Evolutionary conservation across 257 asterid species (phyloP), one percentile per base, ranked within the genome.

Genomic region (Phtheirospermum japonicum): DNA sequence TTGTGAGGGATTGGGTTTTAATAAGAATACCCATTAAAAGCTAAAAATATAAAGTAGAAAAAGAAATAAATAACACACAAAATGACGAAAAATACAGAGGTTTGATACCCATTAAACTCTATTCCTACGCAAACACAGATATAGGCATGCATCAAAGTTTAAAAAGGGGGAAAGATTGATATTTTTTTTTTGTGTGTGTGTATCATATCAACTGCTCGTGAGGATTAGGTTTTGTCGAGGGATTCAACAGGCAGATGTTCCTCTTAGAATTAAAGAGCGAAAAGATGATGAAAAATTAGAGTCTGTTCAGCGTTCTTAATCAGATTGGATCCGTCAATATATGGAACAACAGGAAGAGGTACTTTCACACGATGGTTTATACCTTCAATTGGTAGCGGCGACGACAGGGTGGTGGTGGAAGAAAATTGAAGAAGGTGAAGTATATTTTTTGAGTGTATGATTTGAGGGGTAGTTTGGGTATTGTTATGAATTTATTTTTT

Each of bases 321-420:
- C 96, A 46, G 93, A 85, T 68, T 92, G 97, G 99, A 89, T 89
- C 68, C 96, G 87, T 59, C 95, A 75, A 68, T 92, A 92, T 71
- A 76, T 92, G 95, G 89, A 86, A 76, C 95, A 78, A 50, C 96
- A 89, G 74, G 95, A 91, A 76, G 96, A 89, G 97, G 99, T 92
- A 72, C 37, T 34, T 73, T 32, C 36, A 53, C 31, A 49, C 36
- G 14, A 40, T 66, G 69, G 40, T 14, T 23, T 48, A 33, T 43
- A 34, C n/a, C n/a, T n/a, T n/a, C n/a, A n/a, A n/a, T n/a, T n/a
- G n/a, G n/a, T n/a, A n/a, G n/a, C n/a, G n/a, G n/a, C n/a, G n/a
- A n/a, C n/a, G n/a, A n/a, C n/a, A n/a, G n/a, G n/a, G n/a, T n/a
- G n/a, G n/a, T n/a, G n/a, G n/a, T n/a, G n/a, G n/a, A n/a, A n/a